Percentiles rank a stretch among this genome's conserved stretches.
Evolutionary conservation across 208 protist genomes (phyloP).

Genomic region (Endotrypanum monterogeii): DNA sequence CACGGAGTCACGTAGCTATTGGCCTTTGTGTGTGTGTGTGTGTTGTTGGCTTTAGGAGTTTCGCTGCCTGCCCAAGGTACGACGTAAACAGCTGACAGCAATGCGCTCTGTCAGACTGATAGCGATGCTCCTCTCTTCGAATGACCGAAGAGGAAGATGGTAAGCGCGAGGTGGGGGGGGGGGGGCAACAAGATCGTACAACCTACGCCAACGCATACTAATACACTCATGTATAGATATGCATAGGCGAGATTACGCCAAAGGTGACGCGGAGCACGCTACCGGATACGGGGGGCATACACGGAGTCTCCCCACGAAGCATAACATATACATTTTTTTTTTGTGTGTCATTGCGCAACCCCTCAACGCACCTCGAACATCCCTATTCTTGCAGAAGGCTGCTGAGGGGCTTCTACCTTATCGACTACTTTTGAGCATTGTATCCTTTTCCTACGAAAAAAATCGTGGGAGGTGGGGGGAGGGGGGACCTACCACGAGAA

Average conservation of each 20-base stretch:
- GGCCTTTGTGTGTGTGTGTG: background rate
- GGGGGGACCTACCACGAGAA: background rate
- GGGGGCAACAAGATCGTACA: background rate
- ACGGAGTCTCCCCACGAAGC: background rate
- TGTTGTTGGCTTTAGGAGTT: no score
- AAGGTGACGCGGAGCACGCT: background rate
- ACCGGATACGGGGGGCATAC: background rate
- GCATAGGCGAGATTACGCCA: background rate
- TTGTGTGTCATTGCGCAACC: background rate
- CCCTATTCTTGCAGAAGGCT: background rate
- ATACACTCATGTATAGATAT: background rate
- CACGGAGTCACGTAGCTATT: background rate
- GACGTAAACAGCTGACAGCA: no score
- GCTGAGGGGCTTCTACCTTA: no score
- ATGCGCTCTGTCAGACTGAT: no score
- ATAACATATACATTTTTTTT: background rate
- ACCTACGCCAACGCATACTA: background rate
- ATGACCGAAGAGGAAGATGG: no score
- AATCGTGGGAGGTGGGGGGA: background rate
- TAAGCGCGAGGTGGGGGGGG: constrained; percentile 3
- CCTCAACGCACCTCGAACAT: background rate
- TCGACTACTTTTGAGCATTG: no score
- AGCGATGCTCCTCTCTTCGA: background rate
- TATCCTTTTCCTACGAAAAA: no score
- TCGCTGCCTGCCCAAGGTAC: no score